Evolutionary conservation across 2,329 filamentous ascomycete species (phyloP), one percentile per base, ranked within the genome.

Genomic region (Colletotrichum brevisporum): DNA sequence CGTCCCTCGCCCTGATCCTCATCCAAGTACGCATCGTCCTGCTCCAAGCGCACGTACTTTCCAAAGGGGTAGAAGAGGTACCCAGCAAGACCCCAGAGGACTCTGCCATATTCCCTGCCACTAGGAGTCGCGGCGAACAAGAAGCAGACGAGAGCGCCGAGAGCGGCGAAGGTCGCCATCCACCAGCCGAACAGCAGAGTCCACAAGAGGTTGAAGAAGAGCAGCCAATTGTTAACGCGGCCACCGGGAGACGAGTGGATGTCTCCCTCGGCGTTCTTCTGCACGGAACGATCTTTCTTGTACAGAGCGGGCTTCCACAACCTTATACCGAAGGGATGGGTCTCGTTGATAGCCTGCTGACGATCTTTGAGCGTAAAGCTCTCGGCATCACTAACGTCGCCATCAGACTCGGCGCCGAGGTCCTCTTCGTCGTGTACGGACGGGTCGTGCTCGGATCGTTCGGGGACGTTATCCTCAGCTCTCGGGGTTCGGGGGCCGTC

Each of bases 281-380:
- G 94, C 45, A 99, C 97, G 1, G 96, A 99, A 65, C 96, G 91
- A 75, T 92, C 91, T 81, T 99, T 99, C 83, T 99, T 99, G 87
- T 99, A 99, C 71, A 99, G 81, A 1, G 96, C 97, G 51, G 96
- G 96, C 81, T 99, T 99, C 96, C 96, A 99, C 72, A 99, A 94
- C 78, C 97, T 91, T 78, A 99, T 98, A 85, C 96, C 96, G 76
- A 99, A 99, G 0, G 96, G 96, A 85, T 99, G 96, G 0, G 96
- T 99, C 79, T 97, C 92, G 82, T 99, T 99, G 85, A 99, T 99
- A 73, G 96, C 96, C 78, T 97, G 91, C 81, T 99, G 96, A 64
- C 96, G 90, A 80, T 99, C 96, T 80, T 97, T 97, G 75, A 99
- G 88, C 0, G 96, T 99, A 79, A 99, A 99, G 83, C 95, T 98